Base-by-base conservation (phyloP, 164 flowering plant species). In the Kingdonia uniflora region DNA sequence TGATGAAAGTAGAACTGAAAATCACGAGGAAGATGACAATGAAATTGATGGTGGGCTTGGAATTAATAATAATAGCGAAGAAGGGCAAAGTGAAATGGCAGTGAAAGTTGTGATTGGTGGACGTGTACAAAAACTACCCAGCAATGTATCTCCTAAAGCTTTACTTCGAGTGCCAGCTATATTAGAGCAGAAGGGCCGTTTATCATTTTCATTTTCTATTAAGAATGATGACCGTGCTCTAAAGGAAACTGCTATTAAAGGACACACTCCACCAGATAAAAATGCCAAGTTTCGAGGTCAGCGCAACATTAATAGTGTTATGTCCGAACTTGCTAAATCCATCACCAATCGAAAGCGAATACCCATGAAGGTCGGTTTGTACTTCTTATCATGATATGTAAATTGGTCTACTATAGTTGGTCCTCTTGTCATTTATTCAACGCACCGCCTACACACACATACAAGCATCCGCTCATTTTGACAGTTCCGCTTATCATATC, bases 161-260 rank as follows among this genome's bases (percentile, higher is more conserved):
- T 57, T 74, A 49, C 61, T 76, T 40, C 78, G 97, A 25, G 79
- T 88, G 24, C 97, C 97, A 23, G 97, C 99, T 16, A 79, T 63
- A 56, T 65, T 92, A 39, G 79, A 72, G 59, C 74, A 70, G 54
- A 73, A 72, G 60, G 86, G 77, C 8, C 80, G 80, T 15, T 53
- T 48, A 4, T 76, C 91, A 41, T 88, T 88, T 74, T 73, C 81
- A 20, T 82, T 92, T 60, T 67, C 80, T 23, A 63, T 88, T 48
- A 79, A 79, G 63, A 69, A 76, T 52, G 84, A 78, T 57, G 59
- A 52, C 19, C 70, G 52, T 45, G 42, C 57, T 57, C 66, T 35
- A 8, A 29, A 29, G 44, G 75, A 70, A 58, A 54, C 70, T 63
- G 54, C 50, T 55, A 66, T 60, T 50, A 77, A 70, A 67, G 71